Conservation (phyloP, 2,329 filamentous ascomycete genomes). For the Ophiosphaerella narmari region DNA sequence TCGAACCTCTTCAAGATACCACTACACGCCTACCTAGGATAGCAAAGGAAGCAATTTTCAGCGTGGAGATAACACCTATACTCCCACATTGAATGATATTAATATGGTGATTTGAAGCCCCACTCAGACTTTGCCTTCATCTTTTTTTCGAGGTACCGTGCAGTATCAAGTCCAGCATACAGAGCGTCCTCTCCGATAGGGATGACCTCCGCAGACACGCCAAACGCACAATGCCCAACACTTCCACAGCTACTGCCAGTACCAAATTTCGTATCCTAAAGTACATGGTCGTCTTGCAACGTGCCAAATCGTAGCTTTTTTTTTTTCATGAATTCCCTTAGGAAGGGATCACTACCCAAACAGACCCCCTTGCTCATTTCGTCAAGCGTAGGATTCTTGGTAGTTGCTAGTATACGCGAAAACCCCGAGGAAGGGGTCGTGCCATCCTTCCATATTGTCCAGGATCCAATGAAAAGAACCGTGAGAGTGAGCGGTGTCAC, state of each 20-base stretch:
- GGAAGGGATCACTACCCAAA: conserved; percentile 47
- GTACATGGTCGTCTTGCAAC: conserved; percentile 31
- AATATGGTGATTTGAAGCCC: too few species aligned
- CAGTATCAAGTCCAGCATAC: conserved; percentile 22
- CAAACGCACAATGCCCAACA: conserved; percentile 36
- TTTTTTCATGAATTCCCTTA: conserved; percentile 42
- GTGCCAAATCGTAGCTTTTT: conserved; percentile 44
- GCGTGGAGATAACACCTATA: too few species aligned
- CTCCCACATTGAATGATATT: too few species aligned
- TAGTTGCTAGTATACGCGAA: conserved; percentile 41
- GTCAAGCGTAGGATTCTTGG: conserved; percentile 40
- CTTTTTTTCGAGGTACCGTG: too few species aligned
- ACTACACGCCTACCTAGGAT: too few species aligned
- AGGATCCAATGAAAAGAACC: conserved; percentile 33
- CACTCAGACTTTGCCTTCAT: too few species aligned
- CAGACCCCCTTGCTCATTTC: conserved; percentile 47
- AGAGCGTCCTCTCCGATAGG: conserved; percentile 23
- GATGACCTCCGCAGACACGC: conserved; percentile 31
- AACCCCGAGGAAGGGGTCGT: conserved; percentile 41
- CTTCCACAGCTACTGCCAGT: conserved; percentile 17
- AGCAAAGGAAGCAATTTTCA: too few species aligned
- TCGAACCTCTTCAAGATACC: too few species aligned
- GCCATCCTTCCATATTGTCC: conserved; percentile 40
- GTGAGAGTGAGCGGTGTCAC: conserved; percentile 34
- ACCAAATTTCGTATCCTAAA: conserved; percentile 15